Evolutionary conservation across 805 yeast species (phyloP).

Genomic region (Ogataea pignaliae): DNA sequence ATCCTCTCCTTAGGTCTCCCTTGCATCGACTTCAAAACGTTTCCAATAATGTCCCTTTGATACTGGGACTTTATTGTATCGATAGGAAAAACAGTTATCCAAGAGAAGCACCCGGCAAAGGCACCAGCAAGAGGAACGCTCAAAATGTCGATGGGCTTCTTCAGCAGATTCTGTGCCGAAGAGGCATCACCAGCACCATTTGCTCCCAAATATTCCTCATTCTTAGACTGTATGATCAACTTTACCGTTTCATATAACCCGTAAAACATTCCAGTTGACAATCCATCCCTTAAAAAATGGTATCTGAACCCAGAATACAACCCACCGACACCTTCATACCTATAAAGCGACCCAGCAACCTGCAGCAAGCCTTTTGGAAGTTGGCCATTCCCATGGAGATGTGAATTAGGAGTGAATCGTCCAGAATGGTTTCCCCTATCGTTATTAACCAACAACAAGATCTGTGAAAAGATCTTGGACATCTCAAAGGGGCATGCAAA

Average conservation of each 20-base stretch:
- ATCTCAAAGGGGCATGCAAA: constrained; percentile 85
- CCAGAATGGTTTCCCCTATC: constrained; percentile 13
- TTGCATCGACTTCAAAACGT: constrained; percentile 50
- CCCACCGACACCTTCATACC: constrained; percentile 56
- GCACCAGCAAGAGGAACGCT: constrained; percentile 73
- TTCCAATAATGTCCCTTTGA: constrained; percentile 70
- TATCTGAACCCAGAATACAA: constrained; percentile 69
- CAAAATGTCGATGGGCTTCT: constrained; percentile 32
- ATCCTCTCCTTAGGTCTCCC: constrained; percentile 41
- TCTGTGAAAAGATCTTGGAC: constrained; percentile 76
- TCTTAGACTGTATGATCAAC: constrained; percentile 33
- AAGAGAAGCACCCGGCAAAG: constrained; percentile 66
- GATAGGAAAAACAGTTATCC: constrained; percentile 73
- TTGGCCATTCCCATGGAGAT: constrained; percentile 14
- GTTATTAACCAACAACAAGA: constrained; percentile 44
- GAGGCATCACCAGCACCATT: constrained; percentile 3
- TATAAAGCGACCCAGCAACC: constrained; percentile 50
- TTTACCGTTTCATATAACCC: constrained; percentile 73
- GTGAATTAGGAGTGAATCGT: neutral
- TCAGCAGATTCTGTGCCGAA: constrained; percentile 3
- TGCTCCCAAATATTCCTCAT: constrained; percentile 9
- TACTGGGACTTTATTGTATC: constrained; percentile 75
- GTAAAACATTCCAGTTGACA: constrained; percentile 71
- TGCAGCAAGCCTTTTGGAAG: constrained; percentile 33
- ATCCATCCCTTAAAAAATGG: constrained; percentile 63